Evolutionary conservation across 1,139 yeast genomes (phyloP).

Genomic region (Candida freyschussii): DNA sequence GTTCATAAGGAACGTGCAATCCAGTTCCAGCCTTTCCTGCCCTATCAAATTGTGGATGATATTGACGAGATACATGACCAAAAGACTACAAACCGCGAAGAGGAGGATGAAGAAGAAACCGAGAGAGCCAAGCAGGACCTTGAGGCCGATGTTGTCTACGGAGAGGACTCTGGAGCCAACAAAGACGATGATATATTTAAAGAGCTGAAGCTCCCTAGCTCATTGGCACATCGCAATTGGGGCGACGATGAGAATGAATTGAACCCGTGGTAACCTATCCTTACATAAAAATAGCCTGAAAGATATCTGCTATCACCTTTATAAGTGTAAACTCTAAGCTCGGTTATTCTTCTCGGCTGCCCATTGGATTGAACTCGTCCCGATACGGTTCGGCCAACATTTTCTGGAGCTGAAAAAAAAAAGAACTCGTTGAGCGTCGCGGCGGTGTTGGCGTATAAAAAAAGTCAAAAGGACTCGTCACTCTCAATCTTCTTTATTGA

Average conservation of each 20-base stretch:
- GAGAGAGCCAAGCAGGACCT: conserved; percentile 15
- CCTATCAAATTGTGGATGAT: conserved; percentile 54
- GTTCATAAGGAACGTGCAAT: conserved; percentile 40
- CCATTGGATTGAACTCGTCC: too few relatives aligned
- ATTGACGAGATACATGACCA: conserved; percentile 56
- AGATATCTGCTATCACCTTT: too few relatives aligned
- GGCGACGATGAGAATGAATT: conserved; percentile 26
- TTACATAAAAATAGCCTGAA: too few relatives aligned
- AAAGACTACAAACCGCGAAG: conserved; percentile 17
- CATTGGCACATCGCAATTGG: conserved; percentile 44
- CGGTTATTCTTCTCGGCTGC: too few relatives aligned
- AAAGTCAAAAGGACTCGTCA: background rate
- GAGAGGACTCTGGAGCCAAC: conserved; percentile 3
- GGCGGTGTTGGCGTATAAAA: background rate
- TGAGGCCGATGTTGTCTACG: conserved; percentile 8
- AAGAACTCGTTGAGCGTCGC: too few relatives aligned
- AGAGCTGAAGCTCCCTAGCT: conserved; percentile 45
- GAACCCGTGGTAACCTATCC: conserved; percentile 49
- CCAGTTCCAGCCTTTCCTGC: conserved; percentile 59
- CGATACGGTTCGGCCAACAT: too few relatives aligned
- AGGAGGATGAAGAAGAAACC: conserved; percentile 7
- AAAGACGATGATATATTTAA: conserved; percentile 46
- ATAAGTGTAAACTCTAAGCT: too few relatives aligned
- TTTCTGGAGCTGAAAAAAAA: too few relatives aligned
- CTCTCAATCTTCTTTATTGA: background rate